Evolutionary conservation across 140 eudicot genomes (phyloP).

Genomic region (Oenanthe javanica): DNA sequence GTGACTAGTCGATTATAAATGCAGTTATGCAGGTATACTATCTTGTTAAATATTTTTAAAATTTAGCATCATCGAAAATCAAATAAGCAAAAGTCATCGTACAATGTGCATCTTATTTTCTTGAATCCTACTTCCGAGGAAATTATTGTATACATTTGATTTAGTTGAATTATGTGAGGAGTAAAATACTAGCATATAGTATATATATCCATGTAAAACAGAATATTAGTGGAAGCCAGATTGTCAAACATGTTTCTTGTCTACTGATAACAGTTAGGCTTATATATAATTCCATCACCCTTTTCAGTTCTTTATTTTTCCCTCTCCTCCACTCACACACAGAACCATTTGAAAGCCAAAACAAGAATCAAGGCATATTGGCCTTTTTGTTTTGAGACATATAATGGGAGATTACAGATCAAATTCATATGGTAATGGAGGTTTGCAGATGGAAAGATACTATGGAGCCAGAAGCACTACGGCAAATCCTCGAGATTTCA

Average conservation of each 20-base stretch:
- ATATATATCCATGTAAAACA: not conserved
- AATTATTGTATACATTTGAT: not conserved
- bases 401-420: conserved; percentile 42
- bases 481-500: conserved; percentile 31
- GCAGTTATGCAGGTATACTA: no score
- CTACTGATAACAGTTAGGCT: not conserved
- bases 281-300: not conserved
- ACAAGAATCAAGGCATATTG: not conserved
- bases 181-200: no score
- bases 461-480: conserved; percentile 20
- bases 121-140: not conserved
- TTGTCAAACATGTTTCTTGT: not conserved
- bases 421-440: conserved; percentile 28
- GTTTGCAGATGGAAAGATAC: conserved; percentile 40
- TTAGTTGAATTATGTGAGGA: no score
- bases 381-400: not conserved
- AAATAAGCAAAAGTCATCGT: no score
- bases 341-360: not conserved
- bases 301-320: not conserved
- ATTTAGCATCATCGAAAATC: no score
- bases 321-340: not conserved
- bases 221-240: conserved; percentile 1
- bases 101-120: no score
- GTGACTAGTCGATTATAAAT: no score
- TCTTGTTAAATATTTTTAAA: no score